These are phyloP conservation scores for Apiospora saccharicola DNA, from an alignment of 2,329 filamentous ascomycete species.

Conservation along the genomic window DNA sequence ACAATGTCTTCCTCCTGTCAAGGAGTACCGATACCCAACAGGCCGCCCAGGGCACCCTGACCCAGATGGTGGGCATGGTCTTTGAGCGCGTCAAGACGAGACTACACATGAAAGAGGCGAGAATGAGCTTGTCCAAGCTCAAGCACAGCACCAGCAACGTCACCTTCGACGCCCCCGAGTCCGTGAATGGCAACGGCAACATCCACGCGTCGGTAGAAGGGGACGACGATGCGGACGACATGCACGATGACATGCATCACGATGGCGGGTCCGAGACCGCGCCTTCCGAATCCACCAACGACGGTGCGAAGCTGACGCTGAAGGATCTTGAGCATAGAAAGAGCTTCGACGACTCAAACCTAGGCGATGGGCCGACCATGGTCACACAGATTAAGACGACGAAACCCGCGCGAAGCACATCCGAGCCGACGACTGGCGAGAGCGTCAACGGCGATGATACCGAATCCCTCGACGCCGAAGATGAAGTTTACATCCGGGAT, in stretches of 20 bases:
- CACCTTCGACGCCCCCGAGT: slow-evolving; percentile 57
- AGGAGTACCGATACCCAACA: slow-evolving; percentile 95
- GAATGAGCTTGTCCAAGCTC: slow-evolving; percentile 63
- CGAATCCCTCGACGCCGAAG: slow-evolving; percentile 74
- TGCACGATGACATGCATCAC: slow-evolving; percentile 28
- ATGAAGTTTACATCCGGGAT: slow-evolving; percentile 96
- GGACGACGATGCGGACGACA: slow-evolving; percentile 49
- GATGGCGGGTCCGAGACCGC: slow-evolving; percentile 22
- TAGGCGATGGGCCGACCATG: slow-evolving; percentile 73
- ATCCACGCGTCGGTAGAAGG: slow-evolving; percentile 37
- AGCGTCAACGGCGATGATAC: slow-evolving; percentile 59
- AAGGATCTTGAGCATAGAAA: slow-evolving; percentile 73
- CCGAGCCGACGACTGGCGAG: slow-evolving; percentile 63
- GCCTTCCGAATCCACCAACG: slow-evolving; percentile 41
- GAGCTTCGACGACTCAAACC: slow-evolving; percentile 72
- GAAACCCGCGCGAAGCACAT: slow-evolving; percentile 54
- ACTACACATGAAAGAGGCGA: slow-evolving; percentile 85
- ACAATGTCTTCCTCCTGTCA: slow-evolving; percentile 97
- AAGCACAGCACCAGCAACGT: slow-evolving; percentile 61
- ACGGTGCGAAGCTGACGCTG: slow-evolving; percentile 65
- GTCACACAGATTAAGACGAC: slow-evolving; percentile 65
- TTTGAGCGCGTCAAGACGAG: slow-evolving; percentile 93
- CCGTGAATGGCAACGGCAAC: slow-evolving; percentile 41
- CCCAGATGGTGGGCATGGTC: slow-evolving; percentile 98
- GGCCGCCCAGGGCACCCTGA: slow-evolving; percentile 94